phyloP scores from a whole-genome alignment of 176 grass and related monocot species.

The Zoysia japonica region DNA sequence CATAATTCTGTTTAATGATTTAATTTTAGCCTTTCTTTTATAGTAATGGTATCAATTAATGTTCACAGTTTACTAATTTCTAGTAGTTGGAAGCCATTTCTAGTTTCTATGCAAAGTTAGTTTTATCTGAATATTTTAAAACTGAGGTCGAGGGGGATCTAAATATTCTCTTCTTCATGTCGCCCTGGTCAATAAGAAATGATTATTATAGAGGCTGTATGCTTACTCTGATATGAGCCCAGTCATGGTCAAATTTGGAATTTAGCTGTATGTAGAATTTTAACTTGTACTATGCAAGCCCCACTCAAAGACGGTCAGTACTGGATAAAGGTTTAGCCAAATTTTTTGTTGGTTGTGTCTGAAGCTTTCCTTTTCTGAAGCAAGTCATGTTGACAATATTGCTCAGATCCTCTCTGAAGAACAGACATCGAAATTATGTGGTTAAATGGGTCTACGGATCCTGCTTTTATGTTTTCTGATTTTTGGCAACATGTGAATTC shows the following conservation, averaged over 20 bases:
- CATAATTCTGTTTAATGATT: too few species aligned
- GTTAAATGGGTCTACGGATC: not conserved
- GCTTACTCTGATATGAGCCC: not conserved
- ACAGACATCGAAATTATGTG: not conserved
- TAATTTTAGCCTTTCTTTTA: too few species aligned
- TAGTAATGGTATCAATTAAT: too few species aligned
- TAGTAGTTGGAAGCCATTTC: too few species aligned
- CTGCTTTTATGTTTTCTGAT: not conserved
- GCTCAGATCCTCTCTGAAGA: not conserved
- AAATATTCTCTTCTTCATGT: not conserved
- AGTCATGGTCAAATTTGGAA: too few species aligned
- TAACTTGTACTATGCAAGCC: not conserved
- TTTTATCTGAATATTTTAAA: too few species aligned
- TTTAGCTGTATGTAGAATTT: too few species aligned
- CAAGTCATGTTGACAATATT: not conserved
- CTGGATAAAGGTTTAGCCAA: not conserved
- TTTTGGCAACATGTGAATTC: not conserved
- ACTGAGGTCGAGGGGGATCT: not conserved
- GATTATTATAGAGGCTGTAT: too few species aligned
- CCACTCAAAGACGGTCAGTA: not conserved
- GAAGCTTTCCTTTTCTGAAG: not conserved
- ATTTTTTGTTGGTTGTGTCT: not conserved
- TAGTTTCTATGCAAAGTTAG: too few species aligned
- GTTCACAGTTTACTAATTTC: too few species aligned
- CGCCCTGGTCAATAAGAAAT: not conserved